Base-by-base conservation (phyloP, 2,329 filamentous ascomycete species). In the Emmonsiellopsis sp. region DNA sequence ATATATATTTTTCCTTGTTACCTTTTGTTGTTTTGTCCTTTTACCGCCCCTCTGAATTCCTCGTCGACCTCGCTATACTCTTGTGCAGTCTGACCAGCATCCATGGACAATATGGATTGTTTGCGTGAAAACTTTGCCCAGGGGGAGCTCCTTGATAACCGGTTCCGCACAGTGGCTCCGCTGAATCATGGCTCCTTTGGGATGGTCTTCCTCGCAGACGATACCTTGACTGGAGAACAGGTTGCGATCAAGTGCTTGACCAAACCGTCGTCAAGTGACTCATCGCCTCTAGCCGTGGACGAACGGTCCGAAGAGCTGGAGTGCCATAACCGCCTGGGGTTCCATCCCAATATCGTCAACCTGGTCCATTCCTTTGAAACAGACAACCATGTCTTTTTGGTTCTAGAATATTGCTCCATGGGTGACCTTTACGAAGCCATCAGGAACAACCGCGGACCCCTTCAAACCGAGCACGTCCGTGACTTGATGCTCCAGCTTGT, bases 121-220 rank as follows among this genome's bases (percentile, higher is more conserved):
- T 82, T 95, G 78, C 84, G 85, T 75, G 83, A 90, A 74, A 80
- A 84, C 67, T 93, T 95, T 74, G 77, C 83, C 67, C 78, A 83
- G 72, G 89, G 87, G 71, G 82, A 87, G 72, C 75, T 95, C 67
- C 84, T 95, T 67, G 84, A 88, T 69, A 90, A 89, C 70, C 91
- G 93, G 62, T 98, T 93, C 72, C 79, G 87, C 74, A 95, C 91
- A 54, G 80, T 96, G 66, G 88, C 91, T 62, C 91, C 93, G 54
- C 86, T 98, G 75, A 98, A 98, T 70, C 90, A 96, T 80, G 93
- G 93, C 63, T 97, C 93, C 53, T 98, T 97, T 67, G 93, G 93
- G 68, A 94, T 97, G 89, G 93, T 98, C 64, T 96, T 96, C 73
- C 85, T 90, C 74, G 93, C 92, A 56, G 86, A 80, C 69, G 90